A percentile compares a stretch with the other conserved stretches of the same genome.
These are phyloP conservation scores for Coniferiporia weirii DNA, from an alignment of 1,284 basidiomycete species.

Conservation along the genomic window DNA sequence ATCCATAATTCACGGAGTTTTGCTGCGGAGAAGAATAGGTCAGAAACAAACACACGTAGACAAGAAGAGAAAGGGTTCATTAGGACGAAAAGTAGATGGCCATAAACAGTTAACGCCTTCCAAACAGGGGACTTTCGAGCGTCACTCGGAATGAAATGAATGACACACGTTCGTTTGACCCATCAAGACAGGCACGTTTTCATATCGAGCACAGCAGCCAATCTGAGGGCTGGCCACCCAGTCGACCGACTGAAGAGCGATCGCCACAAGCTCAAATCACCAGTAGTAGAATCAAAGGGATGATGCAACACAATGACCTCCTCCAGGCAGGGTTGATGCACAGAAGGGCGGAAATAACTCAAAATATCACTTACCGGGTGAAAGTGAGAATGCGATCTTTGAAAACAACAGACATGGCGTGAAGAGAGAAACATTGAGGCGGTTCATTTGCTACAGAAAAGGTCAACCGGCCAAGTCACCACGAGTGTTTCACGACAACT, in stretches of 20 bases:
- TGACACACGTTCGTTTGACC: no score
- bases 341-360: background rate
- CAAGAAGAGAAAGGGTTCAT: slow-evolving; percentile 26
- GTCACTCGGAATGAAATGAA: no score
- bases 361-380: slow-evolving; percentile 44
- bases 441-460: slow-evolving; percentile 59
- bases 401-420: slow-evolving; percentile 91
- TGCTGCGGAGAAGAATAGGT: slow-evolving; percentile 43
- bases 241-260: no score
- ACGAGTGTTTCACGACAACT: slow-evolving; percentile 21
- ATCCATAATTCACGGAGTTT: slow-evolving; percentile 89
- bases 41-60: slow-evolving; percentile 12
- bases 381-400: slow-evolving; percentile 83
- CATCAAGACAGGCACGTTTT: no score
- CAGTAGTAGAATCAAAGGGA: no score
- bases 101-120: no score
- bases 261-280: no score
- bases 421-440: slow-evolving; percentile 83
- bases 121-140: no score
- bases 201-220: no score
- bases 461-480: background rate
- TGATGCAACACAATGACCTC: no score
- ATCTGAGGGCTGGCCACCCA: no score
- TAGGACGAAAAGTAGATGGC: slow-evolving; percentile 67
- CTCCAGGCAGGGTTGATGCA: no score